phyloP scores from a whole-genome alignment of 2,329 filamentous ascomycete genomes.

The Podosphaera fusca region DNA sequence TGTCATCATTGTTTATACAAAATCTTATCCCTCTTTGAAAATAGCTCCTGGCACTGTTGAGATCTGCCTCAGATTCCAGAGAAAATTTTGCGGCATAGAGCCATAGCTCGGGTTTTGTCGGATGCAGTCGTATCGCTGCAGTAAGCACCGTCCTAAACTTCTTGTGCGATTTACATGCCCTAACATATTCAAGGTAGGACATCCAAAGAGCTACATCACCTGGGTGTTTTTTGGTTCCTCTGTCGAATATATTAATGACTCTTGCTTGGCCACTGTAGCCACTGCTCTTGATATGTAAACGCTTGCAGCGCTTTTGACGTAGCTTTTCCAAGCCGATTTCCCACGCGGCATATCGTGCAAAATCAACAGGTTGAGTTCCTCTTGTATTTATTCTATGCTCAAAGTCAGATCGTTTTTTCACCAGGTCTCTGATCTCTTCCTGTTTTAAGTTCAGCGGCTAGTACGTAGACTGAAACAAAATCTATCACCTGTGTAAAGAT shows the following conservation, averaged over 20 bases:
- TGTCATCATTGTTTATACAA: conserved; percentile 45
- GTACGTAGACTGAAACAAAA: not conserved
- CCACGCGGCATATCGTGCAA: conserved; percentile 59
- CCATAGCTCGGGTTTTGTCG: conserved; percentile 66
- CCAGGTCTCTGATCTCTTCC: conserved; percentile 77
- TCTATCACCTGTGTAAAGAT: conserved; percentile 54
- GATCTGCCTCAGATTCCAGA: conserved; percentile 62
- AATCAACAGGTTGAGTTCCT: conserved; percentile 54
- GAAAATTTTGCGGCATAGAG: conserved; percentile 56
- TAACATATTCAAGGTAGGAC: conserved; percentile 67
- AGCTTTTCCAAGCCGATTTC: conserved; percentile 49
- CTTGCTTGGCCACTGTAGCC: conserved; percentile 55
- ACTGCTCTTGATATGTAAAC: conserved; percentile 50
- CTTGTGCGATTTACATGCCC: conserved; percentile 41
- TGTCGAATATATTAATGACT: conserved; percentile 74
- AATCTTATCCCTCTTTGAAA: conserved; percentile 81
- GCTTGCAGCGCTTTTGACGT: conserved; percentile 59
- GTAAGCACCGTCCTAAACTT: conserved; percentile 41
- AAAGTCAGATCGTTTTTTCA: conserved; percentile 75
- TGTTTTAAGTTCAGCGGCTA: conserved; percentile 16
- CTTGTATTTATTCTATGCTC: conserved; percentile 77
- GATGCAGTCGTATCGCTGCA: conserved; percentile 61
- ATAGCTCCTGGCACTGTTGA: conserved; percentile 63
- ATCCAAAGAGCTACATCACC: conserved; percentile 68
- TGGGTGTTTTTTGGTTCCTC: conserved; percentile 63